Evolutionary conservation across 2,329 filamentous ascomycete species (phyloP), one percentile per base, ranked within the genome.

Genomic region (Scolecobasidium constrictum): DNA sequence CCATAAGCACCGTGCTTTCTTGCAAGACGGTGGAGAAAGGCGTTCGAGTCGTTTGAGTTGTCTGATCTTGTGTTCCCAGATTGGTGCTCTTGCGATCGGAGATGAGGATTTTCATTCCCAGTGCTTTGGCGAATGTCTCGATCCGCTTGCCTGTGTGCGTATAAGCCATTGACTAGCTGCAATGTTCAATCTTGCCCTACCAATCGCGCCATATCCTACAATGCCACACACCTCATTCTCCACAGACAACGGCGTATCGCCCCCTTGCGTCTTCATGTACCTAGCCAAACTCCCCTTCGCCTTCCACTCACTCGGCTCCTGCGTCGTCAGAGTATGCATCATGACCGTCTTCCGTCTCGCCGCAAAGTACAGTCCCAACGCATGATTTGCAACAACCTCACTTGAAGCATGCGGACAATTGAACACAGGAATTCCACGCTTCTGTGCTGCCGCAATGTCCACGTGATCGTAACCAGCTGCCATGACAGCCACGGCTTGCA

Each of bases 71-170:
- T 31, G 9, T 31, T 3, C 53, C 49, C 5, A 52, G 48, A 4
- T 49, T 45, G 1, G 38, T 34, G 31, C 60, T 59, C 47, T 67
- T 69, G 22, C 69, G 61, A 44, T 64, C 67, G n/a, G 69, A 64
- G 21, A 73, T 52, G 9, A 72, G 50, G 11, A 73, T 65, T 39
- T 60, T 57, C 67, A 72, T 73, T 5, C 67, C 67, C 40, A 73
- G 50, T 9, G 61, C 63, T 38, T 53, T 56, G 19, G 60, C 65
- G n/a, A 73, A 52, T 23, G 52, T 54, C 35, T 63, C 68, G 33
- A 72, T 64, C 17, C 62, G 56, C 47, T 66, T 67, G 35, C 62
- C 26, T 31, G 9, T 7, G 26, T 9, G n/a, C 9, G 26, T 7
- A 31, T 31, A n/a, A 31, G 26, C 26, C n/a, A n/a, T n/a, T 9